These are phyloP conservation scores for Harrya chromipes DNA, from an alignment of 768 basidiomycete genomes.

Conservation along the genomic window DNA sequence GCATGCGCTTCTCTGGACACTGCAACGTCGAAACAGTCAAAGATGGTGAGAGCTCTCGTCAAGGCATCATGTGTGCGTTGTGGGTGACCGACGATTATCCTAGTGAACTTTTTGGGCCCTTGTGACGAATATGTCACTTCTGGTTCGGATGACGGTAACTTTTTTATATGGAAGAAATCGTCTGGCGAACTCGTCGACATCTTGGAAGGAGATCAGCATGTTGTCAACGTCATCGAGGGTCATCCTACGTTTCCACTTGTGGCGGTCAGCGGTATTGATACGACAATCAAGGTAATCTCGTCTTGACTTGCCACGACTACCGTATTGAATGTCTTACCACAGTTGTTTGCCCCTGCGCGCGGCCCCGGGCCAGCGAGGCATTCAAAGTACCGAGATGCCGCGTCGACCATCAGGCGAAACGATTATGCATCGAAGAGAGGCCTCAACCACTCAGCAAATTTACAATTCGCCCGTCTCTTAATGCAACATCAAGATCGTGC, in stretches of 20 bases:
- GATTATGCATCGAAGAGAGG: constrained; percentile 31
- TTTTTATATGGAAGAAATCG: constrained; percentile 82
- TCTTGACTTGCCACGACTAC: neutral
- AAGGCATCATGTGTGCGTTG: neutral
- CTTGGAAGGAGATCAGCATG: constrained; percentile 75
- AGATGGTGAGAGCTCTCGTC: constrained; percentile 55
- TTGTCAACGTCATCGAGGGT: constrained; percentile 86
- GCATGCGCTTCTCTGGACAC: constrained; percentile 60
- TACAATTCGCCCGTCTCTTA: constrained; percentile 31
- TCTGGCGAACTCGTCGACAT: constrained; percentile 65
- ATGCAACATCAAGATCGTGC: constrained; percentile 30
- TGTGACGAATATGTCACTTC: constrained; percentile 74
- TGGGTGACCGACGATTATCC: constrained; percentile 1
- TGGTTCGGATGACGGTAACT: constrained; percentile 85
- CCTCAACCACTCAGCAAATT: constrained; percentile 14
- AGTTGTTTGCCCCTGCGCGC: constrained; percentile 66
- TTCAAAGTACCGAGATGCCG: constrained; percentile 52
- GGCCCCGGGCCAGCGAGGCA: constrained; percentile 39
- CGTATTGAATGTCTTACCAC: neutral
- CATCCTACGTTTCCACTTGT: constrained; percentile 76
- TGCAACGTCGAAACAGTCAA: constrained; percentile 84
- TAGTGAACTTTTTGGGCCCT: constrained; percentile 84
- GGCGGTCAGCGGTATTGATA: constrained; percentile 87
- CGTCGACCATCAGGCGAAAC: constrained; percentile 58
- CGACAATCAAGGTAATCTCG: constrained; percentile 68